Evolutionary conservation across 768 basidiomycete genomes (phyloP).

Genomic region (Kwoniella heveanensis): DNA sequence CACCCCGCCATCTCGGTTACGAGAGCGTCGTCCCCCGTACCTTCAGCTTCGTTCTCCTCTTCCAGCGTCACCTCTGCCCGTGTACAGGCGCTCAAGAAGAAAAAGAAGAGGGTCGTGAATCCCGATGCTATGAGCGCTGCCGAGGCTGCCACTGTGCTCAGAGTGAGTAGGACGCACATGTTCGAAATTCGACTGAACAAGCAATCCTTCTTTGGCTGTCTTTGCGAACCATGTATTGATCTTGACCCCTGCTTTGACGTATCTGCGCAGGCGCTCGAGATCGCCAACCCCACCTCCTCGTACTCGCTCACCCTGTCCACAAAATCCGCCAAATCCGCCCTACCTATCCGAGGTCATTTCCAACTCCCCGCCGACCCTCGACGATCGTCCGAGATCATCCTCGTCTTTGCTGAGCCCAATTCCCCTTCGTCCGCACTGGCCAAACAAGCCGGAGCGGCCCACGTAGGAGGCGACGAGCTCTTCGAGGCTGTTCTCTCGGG

Average conservation of each 20-base stretch:
- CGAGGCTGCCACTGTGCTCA: constrained; percentile 52
- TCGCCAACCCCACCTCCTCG: constrained; percentile 71
- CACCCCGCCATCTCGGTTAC: constrained; percentile 13
- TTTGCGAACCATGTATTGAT: too few relatives aligned
- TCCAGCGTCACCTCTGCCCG: constrained; percentile 8
- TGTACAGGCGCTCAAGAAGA: constrained; percentile 21
- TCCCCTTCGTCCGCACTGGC: constrained; percentile 65
- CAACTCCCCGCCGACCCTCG: constrained; percentile 71
- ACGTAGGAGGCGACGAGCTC: constrained; percentile 87
- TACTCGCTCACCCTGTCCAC: constrained; percentile 82
- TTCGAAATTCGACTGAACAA: too few relatives aligned
- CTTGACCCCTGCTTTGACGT: neutral
- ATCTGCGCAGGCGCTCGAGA: constrained; percentile 84
- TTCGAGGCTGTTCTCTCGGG: constrained; percentile 77
- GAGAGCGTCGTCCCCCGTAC: constrained; percentile 5
- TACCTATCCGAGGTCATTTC: constrained; percentile 86
- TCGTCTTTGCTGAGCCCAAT: constrained; percentile 93
- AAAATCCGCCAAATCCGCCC: constrained; percentile 71
- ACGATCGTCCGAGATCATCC: constrained; percentile 71
- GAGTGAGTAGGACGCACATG: too few relatives aligned
- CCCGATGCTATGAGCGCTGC: constrained; percentile 51
- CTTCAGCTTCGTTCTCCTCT: constrained; percentile 17
- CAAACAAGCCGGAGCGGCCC: constrained; percentile 79
- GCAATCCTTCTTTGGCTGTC: too few relatives aligned
- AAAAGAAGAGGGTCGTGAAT: constrained; percentile 36